Evolutionary conservation across 495 filamentous ascomycete genomes (phyloP), one percentile per base, ranked within the genome.

Genomic region (Podospora australis): DNA sequence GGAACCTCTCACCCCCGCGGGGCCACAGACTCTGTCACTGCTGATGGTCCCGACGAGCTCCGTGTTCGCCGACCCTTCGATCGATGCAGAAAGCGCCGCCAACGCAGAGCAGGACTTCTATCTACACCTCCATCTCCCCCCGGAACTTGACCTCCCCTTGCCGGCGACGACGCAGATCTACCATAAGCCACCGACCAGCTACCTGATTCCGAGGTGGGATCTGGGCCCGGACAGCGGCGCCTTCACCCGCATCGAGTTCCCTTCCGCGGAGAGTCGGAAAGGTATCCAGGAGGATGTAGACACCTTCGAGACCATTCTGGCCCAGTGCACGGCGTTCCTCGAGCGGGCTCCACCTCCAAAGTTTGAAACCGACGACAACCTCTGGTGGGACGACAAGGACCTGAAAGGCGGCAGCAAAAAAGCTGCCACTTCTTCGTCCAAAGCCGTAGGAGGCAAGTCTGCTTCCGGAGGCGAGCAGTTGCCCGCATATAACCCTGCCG

Each of bases 131-230:
- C 84, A 92, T 54, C 81, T 96, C 1, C 90, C 90, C 11, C 90
- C 90, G n/a, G 90, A 95, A 72, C 76, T 96, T 54, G 90, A 95
- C 57, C 78, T 96, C 6, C 85, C 90, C 1, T 70, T 96, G 13
- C 90, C 90, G 11, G 90, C 90, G 17, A 95, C 88, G 1, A 95
- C 90, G 5, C 90, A 96, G 63, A 91, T 96, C 59, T 96, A 90
- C 66, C 88, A 95, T 60, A 87, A 95, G 68, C 87, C 87, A 6
- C 90, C 89, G 2, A 78, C 74, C 40, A 88, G 84, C 70, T 96
- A 96, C 63, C 72, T 96, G 28, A 94, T 96, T 48, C 90, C 90
- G 6, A 82, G 90, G 50, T 95, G 89, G 90, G 90, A 95, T 56
- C 68, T 95, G 17, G 88, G 88, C 13, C 86, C 84, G 3, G 87